These are phyloP conservation scores for Lachnellula occidentalis DNA, from an alignment of 2,329 filamentous ascomycete genomes.

Conservation along the genomic window DNA sequence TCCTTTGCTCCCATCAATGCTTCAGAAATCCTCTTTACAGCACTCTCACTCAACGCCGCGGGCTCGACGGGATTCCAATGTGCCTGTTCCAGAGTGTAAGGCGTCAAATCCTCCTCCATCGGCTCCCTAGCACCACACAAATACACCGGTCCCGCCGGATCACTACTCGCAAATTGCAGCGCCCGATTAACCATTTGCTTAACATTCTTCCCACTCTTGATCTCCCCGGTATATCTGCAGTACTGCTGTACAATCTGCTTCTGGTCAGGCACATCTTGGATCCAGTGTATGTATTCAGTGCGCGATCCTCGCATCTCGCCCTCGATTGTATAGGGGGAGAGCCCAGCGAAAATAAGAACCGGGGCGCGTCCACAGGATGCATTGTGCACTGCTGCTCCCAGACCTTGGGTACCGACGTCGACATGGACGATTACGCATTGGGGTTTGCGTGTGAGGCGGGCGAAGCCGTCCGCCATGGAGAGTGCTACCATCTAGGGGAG, in stretches of 20 bases:
- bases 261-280: slow-evolving; percentile 72
- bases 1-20: slow-evolving; percentile 54
- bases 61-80: slow-evolving; percentile 58
- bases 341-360: slow-evolving; percentile 65
- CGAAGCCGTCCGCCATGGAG: slow-evolving; percentile 72
- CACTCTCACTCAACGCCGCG: slow-evolving; percentile 47
- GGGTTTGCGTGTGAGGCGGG: slow-evolving; percentile 58
- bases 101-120: slow-evolving; percentile 64
- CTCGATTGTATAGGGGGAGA: slow-evolving; percentile 68
- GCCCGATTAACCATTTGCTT: slow-evolving; percentile 72
- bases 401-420: slow-evolving; percentile 71
- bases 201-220: slow-evolving; percentile 66
- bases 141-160: slow-evolving; percentile 66
- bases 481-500: slow-evolving; percentile 60
- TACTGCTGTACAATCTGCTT: slow-evolving; percentile 69
- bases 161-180: slow-evolving; percentile 63
- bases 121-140: slow-evolving; percentile 61
- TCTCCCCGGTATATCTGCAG: slow-evolving; percentile 64
- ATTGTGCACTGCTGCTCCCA: slow-evolving; percentile 63
- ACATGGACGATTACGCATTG: slow-evolving; percentile 65
- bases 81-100: slow-evolving; percentile 50
- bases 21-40: slow-evolving; percentile 54
- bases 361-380: slow-evolving; percentile 64
- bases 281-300: slow-evolving; percentile 76
- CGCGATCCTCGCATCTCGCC: slow-evolving; percentile 64